These are phyloP conservation scores for Clavulina sp. DNA, from an alignment of 768 basidiomycete genomes.

Conservation along the genomic window DNA sequence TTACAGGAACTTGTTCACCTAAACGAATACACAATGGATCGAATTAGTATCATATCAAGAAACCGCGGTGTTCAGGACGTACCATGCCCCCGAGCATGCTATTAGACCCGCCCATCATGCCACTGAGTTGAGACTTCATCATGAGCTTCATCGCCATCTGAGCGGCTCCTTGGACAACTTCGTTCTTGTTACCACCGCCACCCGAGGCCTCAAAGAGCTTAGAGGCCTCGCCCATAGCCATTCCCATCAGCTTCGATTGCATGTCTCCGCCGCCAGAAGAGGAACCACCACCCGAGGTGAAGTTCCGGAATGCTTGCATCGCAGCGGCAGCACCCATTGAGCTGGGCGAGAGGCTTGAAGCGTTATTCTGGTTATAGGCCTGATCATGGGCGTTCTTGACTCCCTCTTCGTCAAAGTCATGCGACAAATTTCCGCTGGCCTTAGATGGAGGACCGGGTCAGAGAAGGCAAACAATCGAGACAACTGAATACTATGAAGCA, in stretches of 20 bases:
- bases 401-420: slow-evolving; percentile 4
- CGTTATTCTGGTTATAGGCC: not conserved
- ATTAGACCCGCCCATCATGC: too few species aligned
- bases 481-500: not conserved
- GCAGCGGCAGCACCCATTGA: slow-evolving; percentile 7
- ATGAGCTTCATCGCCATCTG: slow-evolving; percentile 75
- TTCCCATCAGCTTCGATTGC: slow-evolving; percentile 42
- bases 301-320: slow-evolving; percentile 3
- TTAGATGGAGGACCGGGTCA: not conserved
- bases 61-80: too few species aligned
- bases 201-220: slow-evolving; percentile 60
- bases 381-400: slow-evolving; percentile 4
- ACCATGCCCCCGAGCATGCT: too few species aligned
- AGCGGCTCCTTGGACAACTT: slow-evolving; percentile 68
- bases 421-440: not conserved
- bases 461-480: not conserved
- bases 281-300: not conserved
- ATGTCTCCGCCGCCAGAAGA: not conserved
- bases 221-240: slow-evolving; percentile 67
- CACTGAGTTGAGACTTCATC: too few species aligned
- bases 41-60: too few species aligned
- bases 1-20: too few species aligned
- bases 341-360: not conserved
- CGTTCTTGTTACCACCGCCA: slow-evolving; percentile 43
- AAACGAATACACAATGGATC: too few species aligned